Percentiles rank a stretch among this genome's conserved stretches.
Evolutionary conservation across 2,329 filamentous ascomycete genomes (phyloP).

Genomic region (Scedosporium minutisporum): DNA sequence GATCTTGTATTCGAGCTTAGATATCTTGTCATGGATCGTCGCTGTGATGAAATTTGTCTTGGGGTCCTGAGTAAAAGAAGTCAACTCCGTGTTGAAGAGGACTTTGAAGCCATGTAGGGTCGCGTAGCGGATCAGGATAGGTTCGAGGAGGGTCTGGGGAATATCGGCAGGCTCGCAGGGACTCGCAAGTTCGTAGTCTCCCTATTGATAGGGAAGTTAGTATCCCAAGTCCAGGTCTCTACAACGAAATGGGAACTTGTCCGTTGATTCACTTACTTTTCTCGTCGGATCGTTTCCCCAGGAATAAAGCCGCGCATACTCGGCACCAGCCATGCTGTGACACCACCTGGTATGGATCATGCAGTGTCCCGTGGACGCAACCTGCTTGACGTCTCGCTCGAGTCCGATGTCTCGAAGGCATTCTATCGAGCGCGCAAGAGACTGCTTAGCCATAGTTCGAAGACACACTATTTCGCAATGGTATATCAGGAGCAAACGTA

Average conservation of each 20-base stretch:
- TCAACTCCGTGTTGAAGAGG: constrained; percentile 25
- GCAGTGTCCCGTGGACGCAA: constrained; percentile 24
- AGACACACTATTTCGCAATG: no score
- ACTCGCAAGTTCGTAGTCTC: constrained; percentile 30
- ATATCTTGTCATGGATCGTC: constrained; percentile 25
- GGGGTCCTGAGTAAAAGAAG: constrained; percentile 17
- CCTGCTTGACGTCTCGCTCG: constrained; percentile 27
- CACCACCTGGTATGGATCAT: constrained; percentile 44
- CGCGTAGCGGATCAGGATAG: constrained; percentile 28
- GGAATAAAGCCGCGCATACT: constrained; percentile 38
- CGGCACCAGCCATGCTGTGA: constrained; percentile 40
- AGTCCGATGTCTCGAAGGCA: constrained; percentile 42
- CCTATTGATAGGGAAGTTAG: constrained; percentile 15
- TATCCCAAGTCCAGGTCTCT: neutral
- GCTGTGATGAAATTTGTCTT: constrained; percentile 17
- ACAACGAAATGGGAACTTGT: no score
- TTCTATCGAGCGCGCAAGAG: constrained; percentile 20
- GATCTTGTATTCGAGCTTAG: constrained; percentile 29
- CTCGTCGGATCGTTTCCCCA: constrained; percentile 37
- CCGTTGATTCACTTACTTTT: constrained; percentile 21
- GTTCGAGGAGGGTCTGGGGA: constrained; percentile 32
- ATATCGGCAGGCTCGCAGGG: constrained; percentile 32
- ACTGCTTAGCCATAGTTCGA: no score
- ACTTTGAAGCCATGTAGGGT: constrained; percentile 23
- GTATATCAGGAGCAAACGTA: no score